Conservation (phyloP, 2,329 filamentous ascomycete species). For the Sporothrix brasiliensis region DNA sequence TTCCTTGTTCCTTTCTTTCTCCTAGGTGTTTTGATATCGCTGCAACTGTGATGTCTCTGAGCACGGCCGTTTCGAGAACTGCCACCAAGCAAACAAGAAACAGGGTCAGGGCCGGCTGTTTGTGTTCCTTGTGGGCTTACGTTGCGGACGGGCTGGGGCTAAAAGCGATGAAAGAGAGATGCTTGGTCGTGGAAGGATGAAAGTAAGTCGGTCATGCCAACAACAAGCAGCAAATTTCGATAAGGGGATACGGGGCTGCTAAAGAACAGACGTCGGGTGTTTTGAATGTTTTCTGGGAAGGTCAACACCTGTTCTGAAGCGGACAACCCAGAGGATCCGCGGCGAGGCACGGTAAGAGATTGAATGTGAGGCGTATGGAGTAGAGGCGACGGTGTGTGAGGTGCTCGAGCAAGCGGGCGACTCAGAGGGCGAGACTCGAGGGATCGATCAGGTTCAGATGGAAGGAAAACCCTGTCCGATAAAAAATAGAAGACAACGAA, state of each 20-base stretch:
- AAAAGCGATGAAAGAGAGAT: constrained; percentile 10
- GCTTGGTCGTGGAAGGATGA: constrained; percentile 18
- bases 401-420: constrained; percentile 18
- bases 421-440: constrained; percentile 14
- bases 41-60: not conserved
- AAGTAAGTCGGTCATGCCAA: not conserved
- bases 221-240: constrained; percentile 10
- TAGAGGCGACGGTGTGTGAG: constrained; percentile 27
- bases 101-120: constrained; percentile 22
- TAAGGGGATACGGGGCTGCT: constrained; percentile 6
- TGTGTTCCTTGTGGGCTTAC: constrained; percentile 14
- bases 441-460: constrained; percentile 2
- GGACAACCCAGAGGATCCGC: constrained; percentile 23
- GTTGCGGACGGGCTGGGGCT: constrained; percentile 25
- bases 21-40: not conserved
- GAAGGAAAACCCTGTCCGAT: constrained; percentile 1
- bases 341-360: constrained; percentile 26
- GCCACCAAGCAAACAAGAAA: constrained; percentile 24
- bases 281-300: constrained; percentile 19
- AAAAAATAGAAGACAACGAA: constrained; percentile 1
- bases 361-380: constrained; percentile 27
- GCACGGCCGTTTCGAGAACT: constrained; percentile 22
- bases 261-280: constrained; percentile 28
- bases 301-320: constrained; percentile 15
- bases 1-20: not conserved